These are phyloP conservation scores for Aspergillus taichungensis DNA, from an alignment of 495 filamentous ascomycete genomes.

Conservation along the genomic window DNA sequence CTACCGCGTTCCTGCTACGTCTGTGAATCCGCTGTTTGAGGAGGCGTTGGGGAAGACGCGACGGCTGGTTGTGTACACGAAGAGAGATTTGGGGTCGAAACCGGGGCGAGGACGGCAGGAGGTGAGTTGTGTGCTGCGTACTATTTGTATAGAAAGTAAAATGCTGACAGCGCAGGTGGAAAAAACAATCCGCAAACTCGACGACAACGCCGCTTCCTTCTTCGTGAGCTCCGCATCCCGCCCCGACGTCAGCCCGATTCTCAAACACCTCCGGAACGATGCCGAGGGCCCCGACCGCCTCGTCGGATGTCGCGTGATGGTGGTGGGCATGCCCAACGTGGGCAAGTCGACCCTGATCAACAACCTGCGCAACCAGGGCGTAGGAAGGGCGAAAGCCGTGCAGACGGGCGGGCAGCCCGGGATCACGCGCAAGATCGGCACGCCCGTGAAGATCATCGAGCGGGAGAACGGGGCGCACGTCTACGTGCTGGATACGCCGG, in stretches of 20 bases:
- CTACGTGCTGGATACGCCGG: conserved; percentile 67
- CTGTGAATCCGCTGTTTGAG: conserved; percentile 88
- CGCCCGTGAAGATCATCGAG: conserved; percentile 71
- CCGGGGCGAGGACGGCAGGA: conserved; percentile 19
- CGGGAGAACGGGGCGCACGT: conserved; percentile 42
- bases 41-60: conserved; percentile 56
- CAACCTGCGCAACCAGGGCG: conserved; percentile 60
- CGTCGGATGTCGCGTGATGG: conserved; percentile 66
- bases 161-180: conserved; percentile 18
- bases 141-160: no score
- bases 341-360: conserved; percentile 88
- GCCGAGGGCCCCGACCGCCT: conserved; percentile 41
- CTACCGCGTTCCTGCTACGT: conserved; percentile 79
- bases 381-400: conserved; percentile 66
- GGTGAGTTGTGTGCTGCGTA: conserved; percentile 13
- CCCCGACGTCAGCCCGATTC: conserved; percentile 42
- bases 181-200: conserved; percentile 47
- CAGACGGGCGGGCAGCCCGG: conserved; percentile 80
- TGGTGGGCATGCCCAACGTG: conserved; percentile 97
- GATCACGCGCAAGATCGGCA: conserved; percentile 76
- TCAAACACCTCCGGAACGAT: conserved; percentile 46
- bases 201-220: conserved; percentile 48
- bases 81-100: conserved; percentile 61
- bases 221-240: conserved; percentile 52
- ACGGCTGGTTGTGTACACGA: conserved; percentile 85